Evolutionary conservation across 345 rosid species (phyloP).

Genomic region (Brassica nigra): DNA sequence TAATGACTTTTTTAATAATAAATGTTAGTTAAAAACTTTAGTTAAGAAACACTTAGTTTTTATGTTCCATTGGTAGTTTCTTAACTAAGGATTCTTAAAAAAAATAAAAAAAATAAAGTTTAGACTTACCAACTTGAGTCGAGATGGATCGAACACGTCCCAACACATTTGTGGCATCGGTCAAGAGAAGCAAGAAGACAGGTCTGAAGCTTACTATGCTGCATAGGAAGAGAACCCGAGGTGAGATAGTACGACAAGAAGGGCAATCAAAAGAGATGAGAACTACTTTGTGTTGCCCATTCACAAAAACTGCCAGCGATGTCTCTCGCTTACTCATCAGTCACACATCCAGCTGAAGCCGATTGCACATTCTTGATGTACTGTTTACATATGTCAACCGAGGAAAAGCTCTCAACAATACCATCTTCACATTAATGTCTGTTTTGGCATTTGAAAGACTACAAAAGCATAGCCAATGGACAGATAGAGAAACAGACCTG

Average conservation of each 20-base stretch:
- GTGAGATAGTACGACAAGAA: conserved; percentile 56
- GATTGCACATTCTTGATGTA: conserved; percentile 91
- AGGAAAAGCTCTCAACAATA: neutral
- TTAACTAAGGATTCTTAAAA: too few species aligned
- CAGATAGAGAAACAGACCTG: conserved; percentile 52
- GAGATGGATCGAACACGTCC: conserved; percentile 31
- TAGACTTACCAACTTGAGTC: too few species aligned
- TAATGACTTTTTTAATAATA: too few species aligned
- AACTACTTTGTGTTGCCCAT: conserved; percentile 63
- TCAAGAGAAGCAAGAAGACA: conserved; percentile 62
- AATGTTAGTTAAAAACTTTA: too few species aligned
- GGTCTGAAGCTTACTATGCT: conserved; percentile 64
- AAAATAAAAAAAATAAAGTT: too few species aligned
- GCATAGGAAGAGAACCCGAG: conserved; percentile 58
- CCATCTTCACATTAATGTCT: neutral
- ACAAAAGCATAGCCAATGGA: neutral
- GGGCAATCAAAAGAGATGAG: conserved; percentile 51
- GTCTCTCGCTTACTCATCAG: conserved; percentile 60
- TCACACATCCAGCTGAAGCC: conserved; percentile 88
- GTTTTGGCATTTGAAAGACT: neutral
- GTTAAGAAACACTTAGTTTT: too few species aligned
- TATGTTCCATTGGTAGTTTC: too few species aligned
- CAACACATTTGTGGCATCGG: conserved; percentile 56
- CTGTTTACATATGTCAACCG: conserved; percentile 43
- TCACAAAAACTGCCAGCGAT: conserved; percentile 34